phyloP scores from a whole-genome alignment of 192 early-diverging fungal genomes.

The Piromyces sp. region DNA sequence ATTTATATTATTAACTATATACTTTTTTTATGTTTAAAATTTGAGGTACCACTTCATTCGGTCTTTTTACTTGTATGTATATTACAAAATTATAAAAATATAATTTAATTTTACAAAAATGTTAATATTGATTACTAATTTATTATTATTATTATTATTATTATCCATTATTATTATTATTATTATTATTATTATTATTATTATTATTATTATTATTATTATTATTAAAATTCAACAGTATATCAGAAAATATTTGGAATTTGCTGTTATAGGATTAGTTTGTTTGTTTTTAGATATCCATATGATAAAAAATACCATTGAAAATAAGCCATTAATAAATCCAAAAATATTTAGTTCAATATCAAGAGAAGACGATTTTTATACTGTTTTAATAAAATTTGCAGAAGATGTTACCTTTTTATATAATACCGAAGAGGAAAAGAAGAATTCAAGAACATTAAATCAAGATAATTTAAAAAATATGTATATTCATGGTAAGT shows the following conservation, averaged over 20 bases:
- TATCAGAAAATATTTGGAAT: not conserved
- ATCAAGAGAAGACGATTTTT: not conserved
- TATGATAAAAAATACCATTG: not conserved
- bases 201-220: not conserved
- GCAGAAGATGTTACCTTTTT: not conserved
- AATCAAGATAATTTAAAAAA: not conserved
- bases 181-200: too few species aligned
- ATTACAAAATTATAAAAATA: not conserved
- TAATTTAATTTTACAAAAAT: too few species aligned
- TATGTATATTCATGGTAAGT: not conserved
- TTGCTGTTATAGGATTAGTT: not conserved
- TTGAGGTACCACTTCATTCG: not conserved
- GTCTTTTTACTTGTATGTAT: not conserved
- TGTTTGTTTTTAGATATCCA: not conserved
- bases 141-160: too few species aligned
- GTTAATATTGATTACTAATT: too few species aligned
- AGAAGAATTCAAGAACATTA: not conserved
- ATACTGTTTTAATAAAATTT: not conserved
- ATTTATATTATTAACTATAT: not conserved
- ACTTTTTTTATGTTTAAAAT: not conserved
- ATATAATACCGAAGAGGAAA: not conserved
- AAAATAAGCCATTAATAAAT: not conserved
- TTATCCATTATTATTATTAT: too few species aligned
- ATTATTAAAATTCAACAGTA: not conserved
- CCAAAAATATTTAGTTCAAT: not conserved